Evolutionary conservation across 2,329 filamentous ascomycete genomes (phyloP).

Genomic region (Xylaria polymorpha): DNA sequence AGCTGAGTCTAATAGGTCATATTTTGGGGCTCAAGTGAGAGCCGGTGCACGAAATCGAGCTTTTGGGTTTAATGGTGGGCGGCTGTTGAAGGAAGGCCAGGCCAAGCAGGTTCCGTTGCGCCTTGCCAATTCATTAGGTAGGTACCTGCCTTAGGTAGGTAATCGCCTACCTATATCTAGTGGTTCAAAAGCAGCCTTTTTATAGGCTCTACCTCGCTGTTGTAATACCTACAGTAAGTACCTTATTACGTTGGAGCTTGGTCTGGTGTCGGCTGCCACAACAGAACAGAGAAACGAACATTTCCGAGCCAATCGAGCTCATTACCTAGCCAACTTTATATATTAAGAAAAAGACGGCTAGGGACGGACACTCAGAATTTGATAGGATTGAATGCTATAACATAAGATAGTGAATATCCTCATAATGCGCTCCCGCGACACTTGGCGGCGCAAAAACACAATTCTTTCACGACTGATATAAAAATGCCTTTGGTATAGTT

Average conservation of each 20-base stretch:
- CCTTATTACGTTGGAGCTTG: not conserved
- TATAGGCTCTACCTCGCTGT: slow-evolving; percentile 8
- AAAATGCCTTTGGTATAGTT: slow-evolving; percentile 36
- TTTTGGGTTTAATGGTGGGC: slow-evolving; percentile 3
- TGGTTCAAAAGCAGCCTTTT: not conserved
- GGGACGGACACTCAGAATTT: not conserved
- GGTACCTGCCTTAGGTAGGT: no score
- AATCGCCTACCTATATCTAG: not conserved
- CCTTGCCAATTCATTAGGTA: slow-evolving; percentile 1
- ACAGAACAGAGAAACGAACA: not conserved
- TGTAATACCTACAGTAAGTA: not conserved
- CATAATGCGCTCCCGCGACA: not conserved
- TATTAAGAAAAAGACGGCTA: not conserved
- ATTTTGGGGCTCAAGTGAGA: not conserved
- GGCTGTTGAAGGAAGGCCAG: not conserved
- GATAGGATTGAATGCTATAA: not conserved
- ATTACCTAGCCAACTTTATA: not conserved
- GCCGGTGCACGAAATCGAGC: not conserved
- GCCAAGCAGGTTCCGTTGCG: not conserved
- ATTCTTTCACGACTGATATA: slow-evolving; percentile 25
- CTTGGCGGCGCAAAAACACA: not conserved
- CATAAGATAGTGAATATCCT: slow-evolving; percentile 1
- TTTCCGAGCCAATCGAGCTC: not conserved
- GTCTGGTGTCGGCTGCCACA: not conserved
- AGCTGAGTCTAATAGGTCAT: not conserved